Evolutionary conservation across 148 eudicot species (phyloP), one percentile per base, ranked within the genome.

Genomic region (Chenopodium quinoa): DNA sequence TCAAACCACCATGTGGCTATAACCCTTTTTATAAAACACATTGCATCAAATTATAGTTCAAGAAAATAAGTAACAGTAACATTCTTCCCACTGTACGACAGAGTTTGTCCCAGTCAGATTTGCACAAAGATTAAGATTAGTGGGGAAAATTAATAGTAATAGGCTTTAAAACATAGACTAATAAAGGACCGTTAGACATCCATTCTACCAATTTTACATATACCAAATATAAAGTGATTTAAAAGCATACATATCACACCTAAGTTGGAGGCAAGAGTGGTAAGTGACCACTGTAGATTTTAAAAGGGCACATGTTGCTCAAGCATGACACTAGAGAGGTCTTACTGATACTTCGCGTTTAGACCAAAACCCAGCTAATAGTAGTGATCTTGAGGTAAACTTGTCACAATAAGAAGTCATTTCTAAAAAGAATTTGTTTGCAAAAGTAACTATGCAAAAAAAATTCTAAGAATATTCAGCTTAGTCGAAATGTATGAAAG

Each of bases 1-100:
- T 75, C 58, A 82, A 37, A 40, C 17, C 71, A 73, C 79, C 16
- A 46, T 9, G 62, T 85, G 16, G 7, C 50, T 54, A 78, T 1
- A 65, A 4, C 56, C 72, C 9, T 40, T 34, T 2, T 52, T 48
- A 22, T 19, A 47, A 50, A 23, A 31, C 14, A 37, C 5, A 46
- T 19, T 25, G 67, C 56, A 56, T 7, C 3, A 63, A 23, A 25
- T 62, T 25, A 40, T 0, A 40, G 40, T n/a, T 72, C 32, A 70
- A 22, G 63, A n/a, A 22, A 79, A 68, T 40, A 40, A n/a, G 20
- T 14, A 11, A 44, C 14, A 80, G 25, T 23, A 22, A 71, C 75
- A 37, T 19, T 20, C 20, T 7, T 71, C 52, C 75, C 48, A 71
- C 19, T 71, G 29, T 40, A 20, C 48, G 13, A 37, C 9, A 40